Percentiles rank a stretch among this genome's conserved stretches.
Conservation (phyloP, 306 rosid genomes). For the Dryas alaskensis region DNA sequence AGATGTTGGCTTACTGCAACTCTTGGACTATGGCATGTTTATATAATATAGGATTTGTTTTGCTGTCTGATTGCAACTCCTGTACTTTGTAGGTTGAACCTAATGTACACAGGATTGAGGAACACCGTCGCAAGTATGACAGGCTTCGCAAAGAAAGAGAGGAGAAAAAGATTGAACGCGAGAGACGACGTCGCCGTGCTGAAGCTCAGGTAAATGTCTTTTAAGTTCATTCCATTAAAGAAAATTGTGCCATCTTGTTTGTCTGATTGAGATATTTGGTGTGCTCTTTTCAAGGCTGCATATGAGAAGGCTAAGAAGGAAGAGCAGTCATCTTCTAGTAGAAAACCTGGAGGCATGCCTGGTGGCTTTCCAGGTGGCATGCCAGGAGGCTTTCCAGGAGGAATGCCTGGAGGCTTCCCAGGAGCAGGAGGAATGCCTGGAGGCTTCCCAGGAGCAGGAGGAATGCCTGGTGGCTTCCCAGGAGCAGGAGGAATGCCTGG, state of each 20-base stretch:
- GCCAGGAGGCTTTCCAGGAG: conserved; percentile 48
- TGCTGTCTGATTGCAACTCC: background rate
- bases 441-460: conserved; percentile 42
- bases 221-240: conserved; percentile 5
- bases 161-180: conserved; percentile 54
- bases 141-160: conserved; percentile 83
- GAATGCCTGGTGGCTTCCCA: conserved; percentile 41
- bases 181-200: conserved; percentile 74
- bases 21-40: conserved; percentile 18
- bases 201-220: conserved; percentile 71
- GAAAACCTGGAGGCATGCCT: conserved; percentile 67
- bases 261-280: conserved; percentile 22
- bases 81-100: conserved; percentile 67
- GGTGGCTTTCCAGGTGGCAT: conserved; percentile 54
- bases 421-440: conserved; percentile 36
- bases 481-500: conserved; percentile 11
- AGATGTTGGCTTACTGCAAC: conserved; percentile 15
- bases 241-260: background rate
- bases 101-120: conserved; percentile 84
- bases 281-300: conserved; percentile 56
- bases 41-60: background rate
- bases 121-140: conserved; percentile 87
- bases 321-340: conserved; percentile 74
- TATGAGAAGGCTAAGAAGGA: conserved; percentile 85
- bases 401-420: conserved; percentile 38